Base-by-base conservation (phyloP, 441 rosid genomes). In the Brassica hybrid region DNA sequence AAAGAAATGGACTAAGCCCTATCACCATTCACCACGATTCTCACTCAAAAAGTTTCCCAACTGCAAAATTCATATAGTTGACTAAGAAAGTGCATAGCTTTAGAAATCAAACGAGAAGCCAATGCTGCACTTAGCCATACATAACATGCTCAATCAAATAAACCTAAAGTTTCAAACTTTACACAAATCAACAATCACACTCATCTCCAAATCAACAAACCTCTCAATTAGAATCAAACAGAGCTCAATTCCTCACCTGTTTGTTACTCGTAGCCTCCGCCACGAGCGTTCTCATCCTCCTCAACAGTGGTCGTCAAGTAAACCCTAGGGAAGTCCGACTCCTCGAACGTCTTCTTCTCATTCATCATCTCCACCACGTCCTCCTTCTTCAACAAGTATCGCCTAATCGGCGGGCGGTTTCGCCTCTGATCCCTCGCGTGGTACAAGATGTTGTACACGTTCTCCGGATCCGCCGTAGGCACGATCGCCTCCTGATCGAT, bases 371-470 rank as follows among this genome's bases (percentile, higher is more conserved):
- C 83, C 84, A 77, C 93, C 41, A 86, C 92, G 48, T 94, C 89
- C 14, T 86, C 86, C 79, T 93, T 94, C 82, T 82, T 91, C 83
- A 89, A 81, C 59, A 89, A 5, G 72, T 91, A 85, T 23, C 88
- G 86, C 63, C 90, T 87, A 75, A 91, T 84, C 43, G 89, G 88
- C 4, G 93, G 95, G 3, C 97, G 95, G 86, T 91, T 90, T 25
- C 99, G 88, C 72, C 98, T 90, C 87, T 89, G 97, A 74, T 94
- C 97, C 30, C 98, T 86, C 54, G 65, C 16, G 71, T 79, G 91
- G 83, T 91, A 90, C 74, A 90, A 84, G 87, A 94, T 94, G 77
- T 93, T 96, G 80, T 74, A 94, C 6, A 94, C 97, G n/a, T 88
- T 90, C 67, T 93, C 98, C 0, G 98, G 99, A 76, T 91, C 56